Conservation (phyloP, 2,329 filamentous ascomycete species). For the Eurotiales sp. region DNA sequence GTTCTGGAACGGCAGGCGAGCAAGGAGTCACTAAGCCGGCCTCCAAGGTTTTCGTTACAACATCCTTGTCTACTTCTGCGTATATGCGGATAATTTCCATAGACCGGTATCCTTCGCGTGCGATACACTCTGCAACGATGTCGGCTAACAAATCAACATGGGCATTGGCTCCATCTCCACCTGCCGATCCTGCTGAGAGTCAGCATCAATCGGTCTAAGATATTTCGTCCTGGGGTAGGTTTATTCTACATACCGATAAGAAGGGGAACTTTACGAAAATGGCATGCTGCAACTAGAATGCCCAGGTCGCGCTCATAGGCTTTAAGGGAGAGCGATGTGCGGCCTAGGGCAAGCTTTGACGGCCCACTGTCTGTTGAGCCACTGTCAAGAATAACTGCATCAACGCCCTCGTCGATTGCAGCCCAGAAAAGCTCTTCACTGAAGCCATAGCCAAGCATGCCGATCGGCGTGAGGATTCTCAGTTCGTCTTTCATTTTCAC, state of each 20-base stretch:
- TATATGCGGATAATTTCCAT: conserved; percentile 35
- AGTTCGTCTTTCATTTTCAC: background rate
- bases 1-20: conserved; percentile 37
- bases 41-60: conserved; percentile 26
- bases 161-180: conserved; percentile 45
- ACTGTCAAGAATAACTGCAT: conserved; percentile 25
- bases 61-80: conserved; percentile 36
- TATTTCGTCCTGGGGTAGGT: background rate
- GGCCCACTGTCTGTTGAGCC: conserved; percentile 28
- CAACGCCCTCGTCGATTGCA: conserved; percentile 32
- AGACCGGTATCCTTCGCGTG: conserved; percentile 21
- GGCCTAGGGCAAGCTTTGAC: conserved; percentile 22
- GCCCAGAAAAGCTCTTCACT: conserved; percentile 39
- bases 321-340: conserved; percentile 35
- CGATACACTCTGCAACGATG: conserved; percentile 35
- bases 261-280: conserved; percentile 34
- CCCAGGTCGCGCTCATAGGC: conserved; percentile 43
- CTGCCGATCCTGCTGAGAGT: conserved; percentile 33
- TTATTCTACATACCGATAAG: conserved; percentile 27
- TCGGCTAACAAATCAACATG: conserved; percentile 39
- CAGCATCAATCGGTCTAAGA: too few species aligned
- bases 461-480: conserved; percentile 42
- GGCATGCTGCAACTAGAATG: conserved; percentile 35
- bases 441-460: conserved; percentile 48
- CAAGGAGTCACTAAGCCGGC: conserved; percentile 38